A percentile compares a stretch with the other conserved stretches of the same genome.
Evolutionary conservation across 306 rosid genomes (phyloP).

Genomic region (Medicago lupulina): DNA sequence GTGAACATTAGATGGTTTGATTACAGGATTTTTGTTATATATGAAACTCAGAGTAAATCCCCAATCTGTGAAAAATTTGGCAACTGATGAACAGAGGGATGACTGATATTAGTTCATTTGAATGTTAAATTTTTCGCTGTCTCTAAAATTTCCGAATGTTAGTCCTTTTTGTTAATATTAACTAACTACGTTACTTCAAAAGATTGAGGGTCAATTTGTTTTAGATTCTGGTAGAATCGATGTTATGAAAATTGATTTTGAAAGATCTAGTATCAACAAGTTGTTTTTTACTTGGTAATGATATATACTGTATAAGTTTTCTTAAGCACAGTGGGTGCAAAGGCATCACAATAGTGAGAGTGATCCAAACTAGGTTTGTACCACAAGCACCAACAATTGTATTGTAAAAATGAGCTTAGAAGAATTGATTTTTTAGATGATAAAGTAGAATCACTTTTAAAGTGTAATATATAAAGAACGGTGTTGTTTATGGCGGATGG

Average conservation of each 20-base stretch:
- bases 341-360: neutral
- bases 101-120: neutral
- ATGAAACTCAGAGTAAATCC: neutral
- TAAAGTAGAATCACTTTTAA: neutral
- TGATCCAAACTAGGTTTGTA: neutral
- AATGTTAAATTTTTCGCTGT: too few species aligned
- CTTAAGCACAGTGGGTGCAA: neutral
- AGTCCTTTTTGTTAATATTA: neutral
- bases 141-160: neutral
- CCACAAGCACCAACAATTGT: neutral
- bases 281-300: constrained; percentile 7
- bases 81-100: neutral
- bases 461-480: neutral
- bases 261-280: neutral
- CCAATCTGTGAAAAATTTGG: neutral
- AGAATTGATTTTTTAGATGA: neutral
- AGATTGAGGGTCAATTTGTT: neutral
- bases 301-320: neutral
- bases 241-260: neutral
- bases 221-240: neutral
- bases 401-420: neutral
- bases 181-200: neutral
- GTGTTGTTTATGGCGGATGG: too few species aligned
- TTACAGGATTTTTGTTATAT: too few species aligned
- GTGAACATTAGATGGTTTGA: too few species aligned